Evolutionary conservation across 805 yeast genomes (phyloP), one percentile per base, ranked within the genome.

Genomic region (Kazachstania bromeliacearum): DNA sequence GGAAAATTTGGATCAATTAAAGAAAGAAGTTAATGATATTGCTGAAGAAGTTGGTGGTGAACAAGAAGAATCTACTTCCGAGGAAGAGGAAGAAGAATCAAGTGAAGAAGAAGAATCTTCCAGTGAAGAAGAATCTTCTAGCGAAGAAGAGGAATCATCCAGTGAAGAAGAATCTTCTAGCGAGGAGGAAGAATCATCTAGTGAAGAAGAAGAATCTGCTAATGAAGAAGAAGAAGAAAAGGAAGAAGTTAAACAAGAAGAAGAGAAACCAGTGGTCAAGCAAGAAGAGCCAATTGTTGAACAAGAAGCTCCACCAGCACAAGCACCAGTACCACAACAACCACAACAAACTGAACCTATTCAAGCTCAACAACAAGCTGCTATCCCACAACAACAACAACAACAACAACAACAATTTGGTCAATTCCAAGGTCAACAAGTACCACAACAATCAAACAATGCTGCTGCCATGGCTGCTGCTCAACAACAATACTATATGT

Each of bases 401-500:
- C 34, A 35, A 53, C 35, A 56, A 50, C 38, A 49, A 40, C 32
- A 52, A 46, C 38, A 46, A 40, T 35, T 43, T 16, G 35, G 36
- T 48, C 33, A 34, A 56, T 39, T 45, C 47, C 23, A 45, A 47
- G 13, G 49, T 51, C 50, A 18, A 51, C 52, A 34, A 54, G 55
- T 43, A 26, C 37, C 40, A 18, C 46, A 45, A 19, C 49, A 43
- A 31, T 32, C 57, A 39, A 44, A 47, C 25, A 44, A 47, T n/a
- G 49, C 51, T 17, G 57, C 31, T 57, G n/a, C n/a, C n/a, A n/a
- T n/a, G n/a, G n/a, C n/a, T n/a, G n/a, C n/a, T n/a, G n/a, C n/a
- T n/a, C n/a, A 52, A 40, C 60, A 53, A 38, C 60, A 55, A 37
- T 56, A 55, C 38, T 56, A 55, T 42, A 52, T 55, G 60, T 56